phyloP scores from a whole-genome alignment of 2,329 filamentous ascomycete species.

The Xylariaceae sp. region DNA sequence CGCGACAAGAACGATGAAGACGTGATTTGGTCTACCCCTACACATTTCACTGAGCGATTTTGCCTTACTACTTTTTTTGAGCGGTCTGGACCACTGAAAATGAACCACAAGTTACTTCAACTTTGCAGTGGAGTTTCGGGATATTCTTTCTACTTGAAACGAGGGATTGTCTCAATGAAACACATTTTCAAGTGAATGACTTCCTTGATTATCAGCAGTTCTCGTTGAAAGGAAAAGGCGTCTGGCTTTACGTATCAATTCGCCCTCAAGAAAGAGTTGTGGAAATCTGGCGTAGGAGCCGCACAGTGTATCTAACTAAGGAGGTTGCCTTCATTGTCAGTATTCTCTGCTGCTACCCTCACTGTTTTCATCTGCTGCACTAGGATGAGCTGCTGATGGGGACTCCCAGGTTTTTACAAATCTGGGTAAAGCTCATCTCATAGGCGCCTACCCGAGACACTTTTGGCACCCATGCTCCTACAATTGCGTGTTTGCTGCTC shows the following conservation, averaged over 20 bases:
- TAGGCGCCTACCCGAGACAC: neutral
- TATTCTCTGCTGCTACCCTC: neutral
- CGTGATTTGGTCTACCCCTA: constrained; percentile 4
- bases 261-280: neutral
- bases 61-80: neutral
- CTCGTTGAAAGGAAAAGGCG: neutral
- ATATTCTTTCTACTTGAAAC: constrained; percentile 3
- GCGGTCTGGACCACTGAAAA: constrained; percentile 1
- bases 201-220: constrained; percentile 4
- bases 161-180: neutral
- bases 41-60: neutral
- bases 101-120: neutral
- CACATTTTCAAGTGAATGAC: neutral
- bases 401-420: neutral
- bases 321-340: constrained; percentile 2
- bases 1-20: neutral
- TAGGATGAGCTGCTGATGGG: too few species aligned
- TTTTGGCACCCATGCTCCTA: neutral
- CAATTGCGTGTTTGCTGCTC: neutral
- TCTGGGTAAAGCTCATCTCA: neutral
- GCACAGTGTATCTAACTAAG: neutral
- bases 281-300: constrained; percentile 2
- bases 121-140: constrained; percentile 1
- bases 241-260: constrained; percentile 5
- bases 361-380: too few species aligned